These are phyloP conservation scores for Ilex asprella DNA, from an alignment of 257 asterid genomes.

Conservation along the genomic window DNA sequence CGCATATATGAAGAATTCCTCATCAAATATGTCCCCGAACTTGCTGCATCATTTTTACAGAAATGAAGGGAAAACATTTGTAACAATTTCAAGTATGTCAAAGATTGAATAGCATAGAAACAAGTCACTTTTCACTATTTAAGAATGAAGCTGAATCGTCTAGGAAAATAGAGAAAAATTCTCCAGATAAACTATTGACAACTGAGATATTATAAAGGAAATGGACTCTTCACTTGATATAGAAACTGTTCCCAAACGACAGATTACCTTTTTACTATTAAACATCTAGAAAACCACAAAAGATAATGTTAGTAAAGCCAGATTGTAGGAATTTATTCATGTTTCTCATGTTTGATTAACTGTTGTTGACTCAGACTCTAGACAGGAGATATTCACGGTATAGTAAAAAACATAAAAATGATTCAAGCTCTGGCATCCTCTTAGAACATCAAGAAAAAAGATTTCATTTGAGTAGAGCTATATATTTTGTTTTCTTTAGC, in stretches of 20 bases:
- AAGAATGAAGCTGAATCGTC: neutral
- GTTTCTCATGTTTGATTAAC: no score
- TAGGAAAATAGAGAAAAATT: neutral
- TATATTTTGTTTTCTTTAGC: no score
- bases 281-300: neutral
- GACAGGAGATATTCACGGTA: no score
- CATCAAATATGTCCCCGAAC: conserved; percentile 90
- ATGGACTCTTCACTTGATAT: neutral
- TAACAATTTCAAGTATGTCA: neutral
- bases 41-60: conserved; percentile 49
- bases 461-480: no score
- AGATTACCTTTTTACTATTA: neutral
- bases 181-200: neutral
- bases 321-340: no score
- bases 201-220: neutral
- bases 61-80: conserved; percentile 8
- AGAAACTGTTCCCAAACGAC: neutral
- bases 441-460: no score
- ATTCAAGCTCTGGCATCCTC: no score
- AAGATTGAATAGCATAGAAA: neutral
- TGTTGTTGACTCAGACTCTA: no score
- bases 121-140: neutral
- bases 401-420: no score
- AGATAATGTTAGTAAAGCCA: neutral
- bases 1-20: conserved; percentile 96